phyloP scores from a whole-genome alignment of 1,284 basidiomycete species.

The Ceratobasidium sp. region DNA sequence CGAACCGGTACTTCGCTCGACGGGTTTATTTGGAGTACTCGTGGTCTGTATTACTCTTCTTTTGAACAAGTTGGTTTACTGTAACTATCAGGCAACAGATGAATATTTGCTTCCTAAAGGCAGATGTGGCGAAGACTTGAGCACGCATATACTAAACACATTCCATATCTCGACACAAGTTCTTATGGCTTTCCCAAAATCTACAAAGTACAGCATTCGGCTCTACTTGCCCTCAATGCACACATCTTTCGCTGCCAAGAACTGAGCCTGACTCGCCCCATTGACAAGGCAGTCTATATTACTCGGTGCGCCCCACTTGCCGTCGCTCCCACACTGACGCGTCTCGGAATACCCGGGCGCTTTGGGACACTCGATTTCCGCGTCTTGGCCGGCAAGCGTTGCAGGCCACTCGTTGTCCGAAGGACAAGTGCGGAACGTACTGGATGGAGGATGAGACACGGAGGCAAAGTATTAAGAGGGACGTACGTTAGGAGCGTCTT shows the following conservation, averaged over 20 bases:
- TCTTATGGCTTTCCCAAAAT: too few species aligned
- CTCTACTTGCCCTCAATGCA: neutral
- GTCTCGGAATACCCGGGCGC: neutral
- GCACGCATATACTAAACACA: too few species aligned
- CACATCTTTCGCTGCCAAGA: neutral
- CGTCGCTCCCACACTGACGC: neutral
- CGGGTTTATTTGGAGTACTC: too few species aligned
- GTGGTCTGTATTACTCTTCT: too few species aligned
- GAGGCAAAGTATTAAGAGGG: neutral
- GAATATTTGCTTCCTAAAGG: too few species aligned
- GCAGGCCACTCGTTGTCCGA: constrained; percentile 23
- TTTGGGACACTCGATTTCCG: constrained; percentile 4
- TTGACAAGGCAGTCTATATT: neutral
- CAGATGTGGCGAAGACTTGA: too few species aligned
- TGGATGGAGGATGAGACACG: neutral
- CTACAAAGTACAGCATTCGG: neutral
- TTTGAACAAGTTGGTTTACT: too few species aligned
- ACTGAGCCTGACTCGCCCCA: constrained; percentile 11
- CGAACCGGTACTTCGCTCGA: too few species aligned
- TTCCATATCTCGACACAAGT: too few species aligned
- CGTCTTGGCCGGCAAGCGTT: neutral
- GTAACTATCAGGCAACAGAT: too few species aligned
- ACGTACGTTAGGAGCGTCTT: neutral
- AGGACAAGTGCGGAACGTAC: neutral
- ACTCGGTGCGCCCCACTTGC: neutral